A percentile compares a stretch with the other conserved stretches of the same genome.
These are phyloP conservation scores for Arthrobotrys iridis DNA, from an alignment of 2,329 filamentous ascomycete species.

Conservation along the genomic window DNA sequence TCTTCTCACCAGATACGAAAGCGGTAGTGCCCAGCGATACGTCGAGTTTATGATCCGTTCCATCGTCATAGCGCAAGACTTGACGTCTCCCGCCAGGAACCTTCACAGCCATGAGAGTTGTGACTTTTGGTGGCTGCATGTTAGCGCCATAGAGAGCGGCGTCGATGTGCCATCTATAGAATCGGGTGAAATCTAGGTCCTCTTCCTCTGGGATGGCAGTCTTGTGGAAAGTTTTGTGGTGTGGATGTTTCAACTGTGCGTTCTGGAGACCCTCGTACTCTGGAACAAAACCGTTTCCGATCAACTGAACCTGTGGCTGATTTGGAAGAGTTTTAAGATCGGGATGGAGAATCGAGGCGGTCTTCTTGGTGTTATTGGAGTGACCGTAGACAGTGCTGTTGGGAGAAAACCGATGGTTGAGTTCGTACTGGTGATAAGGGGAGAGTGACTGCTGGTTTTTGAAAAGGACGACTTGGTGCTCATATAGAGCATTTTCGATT, in stretches of 20 bases:
- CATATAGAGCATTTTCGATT: slow-evolving; percentile 74
- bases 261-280: slow-evolving; percentile 77
- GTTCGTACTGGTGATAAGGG: slow-evolving; percentile 76
- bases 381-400: slow-evolving; percentile 68
- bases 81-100: slow-evolving; percentile 75
- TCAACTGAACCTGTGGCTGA: slow-evolving; percentile 82
- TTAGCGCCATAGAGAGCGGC: slow-evolving; percentile 78
- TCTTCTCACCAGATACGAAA: slow-evolving; percentile 76
- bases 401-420: slow-evolving; percentile 79
- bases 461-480: slow-evolving; percentile 74
- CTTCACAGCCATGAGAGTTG: slow-evolving; percentile 76
- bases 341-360: slow-evolving; percentile 74
- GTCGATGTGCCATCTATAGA: slow-evolving; percentile 84
- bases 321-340: slow-evolving; percentile 79
- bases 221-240: slow-evolving; percentile 80
- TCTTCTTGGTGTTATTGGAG: slow-evolving; percentile 65
- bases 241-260: slow-evolving; percentile 76
- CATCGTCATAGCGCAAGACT: slow-evolving; percentile 78
- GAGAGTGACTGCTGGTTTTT: slow-evolving; percentile 73
- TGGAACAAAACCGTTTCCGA: slow-evolving; percentile 76
- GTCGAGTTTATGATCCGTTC: slow-evolving; percentile 71
- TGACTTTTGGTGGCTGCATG: slow-evolving; percentile 72
- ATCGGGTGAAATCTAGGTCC: slow-evolving; percentile 69
- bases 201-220: slow-evolving; percentile 71
- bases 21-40: slow-evolving; percentile 80